Conservation (phyloP, 2,329 filamentous ascomycete genomes). For the Triangularia verruculosa region DNA sequence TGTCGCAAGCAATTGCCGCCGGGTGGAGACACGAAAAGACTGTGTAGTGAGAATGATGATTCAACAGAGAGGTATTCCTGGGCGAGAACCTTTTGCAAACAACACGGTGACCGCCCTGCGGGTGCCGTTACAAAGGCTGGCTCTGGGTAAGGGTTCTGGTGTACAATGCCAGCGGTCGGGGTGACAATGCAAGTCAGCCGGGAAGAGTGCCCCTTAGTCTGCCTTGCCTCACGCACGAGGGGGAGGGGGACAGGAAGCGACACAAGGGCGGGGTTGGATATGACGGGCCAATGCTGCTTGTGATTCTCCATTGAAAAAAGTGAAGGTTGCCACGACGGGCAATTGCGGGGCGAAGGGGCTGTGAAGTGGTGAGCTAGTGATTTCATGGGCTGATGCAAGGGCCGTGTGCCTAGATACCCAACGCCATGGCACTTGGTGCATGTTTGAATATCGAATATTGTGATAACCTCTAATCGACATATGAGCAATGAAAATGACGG, state of each 20-base stretch:
- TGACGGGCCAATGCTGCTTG: background rate
- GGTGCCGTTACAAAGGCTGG: background rate
- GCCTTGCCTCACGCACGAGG: background rate
- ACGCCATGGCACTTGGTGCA: background rate
- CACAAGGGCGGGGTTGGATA: background rate
- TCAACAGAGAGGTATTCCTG: background rate
- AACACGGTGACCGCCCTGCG: background rate
- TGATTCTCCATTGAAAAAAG: background rate
- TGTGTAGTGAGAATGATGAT: background rate
- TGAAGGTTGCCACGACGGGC: background rate
- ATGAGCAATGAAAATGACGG: background rate
- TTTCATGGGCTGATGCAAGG: background rate
- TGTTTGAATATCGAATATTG: background rate
- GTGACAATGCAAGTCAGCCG: background rate
- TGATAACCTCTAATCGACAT: too few species aligned
- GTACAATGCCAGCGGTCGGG: background rate
- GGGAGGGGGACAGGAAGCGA: background rate
- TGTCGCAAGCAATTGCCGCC: background rate
- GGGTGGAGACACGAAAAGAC: background rate
- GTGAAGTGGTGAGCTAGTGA: background rate
- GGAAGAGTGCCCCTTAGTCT: background rate
- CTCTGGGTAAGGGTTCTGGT: background rate
- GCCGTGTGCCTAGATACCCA: background rate
- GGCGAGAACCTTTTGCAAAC: background rate
- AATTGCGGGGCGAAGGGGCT: background rate